Base-by-base conservation (phyloP, 2,329 filamentous ascomycete genomes). In the Pestalotiopsis sp. region DNA sequence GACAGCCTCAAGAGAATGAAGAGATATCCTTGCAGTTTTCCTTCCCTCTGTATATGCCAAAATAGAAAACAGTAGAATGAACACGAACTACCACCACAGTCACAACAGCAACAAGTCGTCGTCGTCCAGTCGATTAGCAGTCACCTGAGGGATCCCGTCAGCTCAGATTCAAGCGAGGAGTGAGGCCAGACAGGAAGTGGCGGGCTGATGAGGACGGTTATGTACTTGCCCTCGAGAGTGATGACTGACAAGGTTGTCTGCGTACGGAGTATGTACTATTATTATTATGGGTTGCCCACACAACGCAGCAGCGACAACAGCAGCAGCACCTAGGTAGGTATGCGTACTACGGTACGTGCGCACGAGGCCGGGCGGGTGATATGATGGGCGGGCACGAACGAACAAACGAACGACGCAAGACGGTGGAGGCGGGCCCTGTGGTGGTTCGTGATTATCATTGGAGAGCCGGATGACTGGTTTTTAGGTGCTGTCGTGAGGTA, bases 181-280 rank as follows among this genome's bases (percentile, higher is more conserved):
- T 52, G 45, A 66, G 31, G 14, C 31, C n/a, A 45, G 63, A 39
- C 52, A 25, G 31, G 45, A 45, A 49, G 64, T 66, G 64, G 64
- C 64, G 64, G 64, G 64, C 64, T 39, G 25, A 66, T 45, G 38
- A 23, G 62, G 38, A 41, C 38, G 38, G 25, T 63, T 62, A 59
- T 59, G 57, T 59, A 62, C 59, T 62, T 62, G 45, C 45, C n/a
- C 17, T 52, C 9, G 14, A 52, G 45, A 52, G 6, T 23, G 17
- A n/a, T 52, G 17, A n/a, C 17, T 52, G 45, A 52, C 45, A n/a
- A n/a, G 45, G 45, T 17, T 52, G 45, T 52, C n/a, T 52, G 20
- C 45, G 17, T n/a, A 52, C 20, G 31, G 31, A 52, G 17, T 52
- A 52, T 36, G 20, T 52, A 52, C 45, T 52, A 52, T 23, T 52